Evolutionary conservation across 352 stramenopile species (phyloP).

Genomic region (Phytophthora kernoviae): DNA sequence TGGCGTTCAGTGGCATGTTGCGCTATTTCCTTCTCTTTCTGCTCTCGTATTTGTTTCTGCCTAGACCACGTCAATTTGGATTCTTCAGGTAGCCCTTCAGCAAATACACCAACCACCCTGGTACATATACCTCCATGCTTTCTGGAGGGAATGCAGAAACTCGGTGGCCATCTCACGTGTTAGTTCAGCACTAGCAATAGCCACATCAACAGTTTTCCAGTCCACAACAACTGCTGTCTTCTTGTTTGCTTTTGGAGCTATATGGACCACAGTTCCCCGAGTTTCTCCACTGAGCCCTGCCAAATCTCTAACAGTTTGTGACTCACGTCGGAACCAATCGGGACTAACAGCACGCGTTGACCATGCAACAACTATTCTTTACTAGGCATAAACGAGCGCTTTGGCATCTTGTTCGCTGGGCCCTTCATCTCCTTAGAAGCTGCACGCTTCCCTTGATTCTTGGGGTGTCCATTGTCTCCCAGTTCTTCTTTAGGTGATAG

Average conservation of each 20-base stretch:
- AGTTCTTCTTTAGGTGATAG: too few relatives aligned
- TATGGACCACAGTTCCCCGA: conserved; percentile 48
- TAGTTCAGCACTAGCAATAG: conserved; percentile 53
- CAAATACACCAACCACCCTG: conserved; percentile 71
- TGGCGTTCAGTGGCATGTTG: conserved; percentile 16
- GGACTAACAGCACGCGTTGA: conserved; percentile 54
- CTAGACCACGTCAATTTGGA: conserved; percentile 45
- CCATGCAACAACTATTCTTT: conserved; percentile 32
- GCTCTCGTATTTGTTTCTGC: conserved; percentile 35
- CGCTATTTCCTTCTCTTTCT: conserved; percentile 29
- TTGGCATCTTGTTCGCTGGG: conserved; percentile 33
- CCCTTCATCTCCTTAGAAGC: conserved; percentile 22
- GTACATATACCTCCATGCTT: conserved; percentile 47
- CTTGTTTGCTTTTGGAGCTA: conserved; percentile 3
- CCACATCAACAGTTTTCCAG: conserved; percentile 48
- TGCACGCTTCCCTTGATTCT: conserved; percentile 26
- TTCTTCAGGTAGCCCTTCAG: conserved; percentile 34
- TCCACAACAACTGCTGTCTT: conserved; percentile 23
- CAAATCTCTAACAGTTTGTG: conserved; percentile 69
- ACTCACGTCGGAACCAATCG: conserved; percentile 68
- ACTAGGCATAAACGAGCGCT: conserved; percentile 3
- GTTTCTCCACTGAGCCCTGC: conserved; percentile 52
- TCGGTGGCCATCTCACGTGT: conserved; percentile 37
- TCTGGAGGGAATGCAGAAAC: conserved; percentile 45
- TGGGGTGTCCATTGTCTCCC: not conserved